These are phyloP conservation scores for Rachicladosporium sp. DNA, from an alignment of 2,329 filamentous ascomycete species.

Conservation along the genomic window DNA sequence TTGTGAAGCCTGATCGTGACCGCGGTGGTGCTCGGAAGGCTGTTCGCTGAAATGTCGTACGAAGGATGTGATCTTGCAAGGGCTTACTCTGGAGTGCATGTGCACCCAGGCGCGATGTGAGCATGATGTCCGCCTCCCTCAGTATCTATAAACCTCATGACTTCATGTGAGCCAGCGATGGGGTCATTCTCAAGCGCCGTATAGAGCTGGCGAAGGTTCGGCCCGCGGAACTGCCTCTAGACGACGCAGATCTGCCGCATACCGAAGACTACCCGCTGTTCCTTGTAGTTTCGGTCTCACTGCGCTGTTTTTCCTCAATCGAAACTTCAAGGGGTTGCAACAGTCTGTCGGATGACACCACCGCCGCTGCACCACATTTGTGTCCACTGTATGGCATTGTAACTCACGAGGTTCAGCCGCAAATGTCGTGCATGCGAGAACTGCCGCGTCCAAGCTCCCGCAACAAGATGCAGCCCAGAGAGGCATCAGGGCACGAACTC, in stretches of 20 bases:
- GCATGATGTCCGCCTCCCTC: constrained; percentile 1
- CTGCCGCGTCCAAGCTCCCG: not conserved
- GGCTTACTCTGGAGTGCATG: constrained; percentile 5
- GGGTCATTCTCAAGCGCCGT: not conserved
- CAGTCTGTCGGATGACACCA: not conserved
- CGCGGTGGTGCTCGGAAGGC: constrained; percentile 4
- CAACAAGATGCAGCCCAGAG: not conserved
- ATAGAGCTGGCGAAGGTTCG: constrained; percentile 2
- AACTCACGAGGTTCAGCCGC: not conserved
- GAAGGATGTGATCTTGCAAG: constrained; percentile 3
- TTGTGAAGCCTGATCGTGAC: constrained; percentile 4
- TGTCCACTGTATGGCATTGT: not conserved
- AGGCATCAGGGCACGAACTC: not conserved
- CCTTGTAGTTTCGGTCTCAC: not conserved
- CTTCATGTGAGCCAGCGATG: not conserved
- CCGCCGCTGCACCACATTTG: no score
- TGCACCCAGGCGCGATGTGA: constrained; percentile 2
- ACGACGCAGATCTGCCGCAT: constrained; percentile 1
- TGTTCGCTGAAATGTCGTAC: constrained; percentile 2
- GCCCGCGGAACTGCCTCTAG: not conserved
- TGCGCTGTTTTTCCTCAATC: not conserved
- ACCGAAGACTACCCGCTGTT: not conserved
- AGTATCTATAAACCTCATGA: not conserved
- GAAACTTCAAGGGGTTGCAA: not conserved
- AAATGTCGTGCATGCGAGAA: not conserved